phyloP scores from a whole-genome alignment of 2,329 filamentous ascomycete genomes.

The Venturia asperata region DNA sequence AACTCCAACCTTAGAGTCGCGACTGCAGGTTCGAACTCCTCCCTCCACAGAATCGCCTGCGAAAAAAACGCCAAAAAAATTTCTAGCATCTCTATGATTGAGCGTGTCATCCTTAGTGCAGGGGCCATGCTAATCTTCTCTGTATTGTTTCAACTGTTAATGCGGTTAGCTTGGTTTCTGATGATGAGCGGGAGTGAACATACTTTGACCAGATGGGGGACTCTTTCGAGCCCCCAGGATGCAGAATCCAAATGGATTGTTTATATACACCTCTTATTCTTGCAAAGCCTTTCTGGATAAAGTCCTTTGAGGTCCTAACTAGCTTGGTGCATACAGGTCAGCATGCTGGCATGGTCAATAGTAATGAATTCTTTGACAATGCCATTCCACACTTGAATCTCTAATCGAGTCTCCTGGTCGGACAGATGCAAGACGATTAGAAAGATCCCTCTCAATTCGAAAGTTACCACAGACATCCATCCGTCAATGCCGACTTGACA shows the following conservation, averaged over 20 bases:
- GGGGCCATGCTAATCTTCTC: conserved; percentile 49
- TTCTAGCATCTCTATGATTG: conserved; percentile 60
- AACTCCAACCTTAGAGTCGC: no score
- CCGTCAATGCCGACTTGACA: no score
- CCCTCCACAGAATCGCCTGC: not conserved
- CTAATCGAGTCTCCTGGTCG: no score
- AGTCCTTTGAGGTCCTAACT: no score
- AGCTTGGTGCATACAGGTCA: no score
- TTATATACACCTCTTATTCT: not conserved
- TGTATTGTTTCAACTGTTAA: conserved; percentile 3
- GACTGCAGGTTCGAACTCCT: not conserved
- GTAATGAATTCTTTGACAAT: no score
- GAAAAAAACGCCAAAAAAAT: conserved; percentile 48
- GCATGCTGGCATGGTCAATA: no score
- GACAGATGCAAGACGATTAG: no score
- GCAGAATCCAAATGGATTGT: not conserved
- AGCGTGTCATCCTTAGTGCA: conserved; percentile 93
- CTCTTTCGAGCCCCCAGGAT: not conserved
- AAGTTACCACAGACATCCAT: no score
- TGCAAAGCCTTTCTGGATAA: no score
- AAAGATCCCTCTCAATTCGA: no score
- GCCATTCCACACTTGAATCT: no score
- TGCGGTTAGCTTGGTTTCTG: not conserved
- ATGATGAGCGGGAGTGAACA: not conserved
- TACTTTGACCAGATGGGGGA: not conserved